A percentile compares a stretch with the other conserved stretches of the same genome.
Conservation (phyloP, 2,329 filamentous ascomycete species). For the Capronia americana region DNA sequence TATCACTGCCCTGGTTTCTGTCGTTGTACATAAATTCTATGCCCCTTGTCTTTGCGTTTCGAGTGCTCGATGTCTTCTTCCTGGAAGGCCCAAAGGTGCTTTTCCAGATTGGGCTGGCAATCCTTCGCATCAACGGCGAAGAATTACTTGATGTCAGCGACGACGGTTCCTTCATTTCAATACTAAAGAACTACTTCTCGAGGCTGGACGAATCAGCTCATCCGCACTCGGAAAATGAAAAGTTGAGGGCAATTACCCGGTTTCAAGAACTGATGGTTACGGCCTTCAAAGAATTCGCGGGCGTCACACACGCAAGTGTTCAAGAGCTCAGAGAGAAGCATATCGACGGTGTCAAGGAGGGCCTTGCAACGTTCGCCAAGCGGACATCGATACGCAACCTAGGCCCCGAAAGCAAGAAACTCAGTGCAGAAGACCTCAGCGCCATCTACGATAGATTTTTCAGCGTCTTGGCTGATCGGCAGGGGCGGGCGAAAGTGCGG, state of each 20-base stretch:
- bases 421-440: conserved; percentile 83
- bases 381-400: conserved; percentile 94
- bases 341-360: conserved; percentile 91
- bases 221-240: conserved; percentile 92
- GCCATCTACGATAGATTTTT: conserved; percentile 96
- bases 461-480: conserved; percentile 85
- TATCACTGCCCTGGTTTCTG: conserved; percentile 96
- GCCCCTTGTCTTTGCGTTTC: conserved; percentile 96
- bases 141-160: conserved; percentile 91
- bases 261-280: conserved; percentile 99
- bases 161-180: conserved; percentile 94
- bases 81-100: conserved; percentile 96
- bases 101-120: conserved; percentile 96
- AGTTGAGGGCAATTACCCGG: conserved; percentile 87
- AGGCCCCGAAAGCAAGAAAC: conserved; percentile 90
- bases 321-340: conserved; percentile 88
- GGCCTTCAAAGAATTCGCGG: conserved; percentile 96
- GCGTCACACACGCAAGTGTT: conserved; percentile 91
- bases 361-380: conserved; percentile 97
- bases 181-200: conserved; percentile 93
- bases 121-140: conserved; percentile 94
- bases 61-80: conserved; percentile 97
- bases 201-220: conserved; percentile 94
- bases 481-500: conserved; percentile 79
- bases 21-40: conserved; percentile 99